Evolutionary conservation across 805 yeast species (phyloP).

Genomic region (Wickerhamiella sergipiensis): DNA sequence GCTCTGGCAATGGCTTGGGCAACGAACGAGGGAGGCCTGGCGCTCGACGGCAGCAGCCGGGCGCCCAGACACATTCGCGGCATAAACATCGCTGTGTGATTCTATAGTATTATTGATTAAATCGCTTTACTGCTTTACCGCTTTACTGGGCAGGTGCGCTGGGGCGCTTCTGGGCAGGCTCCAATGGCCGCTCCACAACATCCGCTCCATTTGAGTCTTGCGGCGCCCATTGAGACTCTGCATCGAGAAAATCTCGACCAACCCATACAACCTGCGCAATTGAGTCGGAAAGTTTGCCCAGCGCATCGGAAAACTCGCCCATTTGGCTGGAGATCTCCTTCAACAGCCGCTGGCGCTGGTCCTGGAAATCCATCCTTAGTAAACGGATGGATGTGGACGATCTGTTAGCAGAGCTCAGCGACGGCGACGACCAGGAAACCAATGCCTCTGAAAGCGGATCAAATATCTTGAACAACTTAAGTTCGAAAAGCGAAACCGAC

Average conservation of each 20-base stretch:
- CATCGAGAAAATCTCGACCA: conserved; percentile 63
- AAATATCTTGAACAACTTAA: too few species aligned
- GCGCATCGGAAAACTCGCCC: conserved; percentile 49
- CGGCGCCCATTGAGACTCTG: conserved; percentile 48
- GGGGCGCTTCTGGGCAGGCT: too few species aligned
- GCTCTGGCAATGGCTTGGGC: too few species aligned
- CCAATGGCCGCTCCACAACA: too few species aligned
- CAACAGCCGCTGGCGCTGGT: conserved; percentile 44
- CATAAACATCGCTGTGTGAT: background rate
- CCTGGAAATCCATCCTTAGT: conserved; percentile 30
- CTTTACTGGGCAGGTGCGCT: too few species aligned
- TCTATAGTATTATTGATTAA: background rate
- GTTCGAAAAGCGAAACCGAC: too few species aligned
- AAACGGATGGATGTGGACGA: conserved; percentile 20
- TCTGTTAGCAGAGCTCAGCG: conserved; percentile 27
- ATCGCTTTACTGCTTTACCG: too few species aligned
- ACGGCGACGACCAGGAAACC: conserved; percentile 4
- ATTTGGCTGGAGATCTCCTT: conserved; percentile 34
- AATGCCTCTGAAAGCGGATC: too few species aligned
- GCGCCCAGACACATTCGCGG: background rate
- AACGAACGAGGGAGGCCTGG: too few species aligned
- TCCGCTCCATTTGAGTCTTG: too few species aligned
- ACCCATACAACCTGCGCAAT: conserved; percentile 55
- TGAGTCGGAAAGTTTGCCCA: conserved; percentile 54
- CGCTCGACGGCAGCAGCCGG: too few species aligned